Base-by-base conservation (phyloP, 192 early-diverging fungal species). In the Backusella circina region DNA sequence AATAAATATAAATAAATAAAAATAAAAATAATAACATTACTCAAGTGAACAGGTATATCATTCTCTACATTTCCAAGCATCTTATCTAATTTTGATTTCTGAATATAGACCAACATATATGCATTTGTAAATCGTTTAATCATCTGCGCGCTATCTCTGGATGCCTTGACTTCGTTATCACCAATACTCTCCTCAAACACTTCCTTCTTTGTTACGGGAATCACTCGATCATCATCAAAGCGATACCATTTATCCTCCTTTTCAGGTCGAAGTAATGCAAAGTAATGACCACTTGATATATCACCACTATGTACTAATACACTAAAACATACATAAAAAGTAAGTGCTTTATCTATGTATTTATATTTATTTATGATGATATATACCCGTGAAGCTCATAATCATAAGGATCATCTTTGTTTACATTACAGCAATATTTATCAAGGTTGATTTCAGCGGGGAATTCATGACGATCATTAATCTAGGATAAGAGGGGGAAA, bases 31-130 rank as follows among this genome's bases (percentile, higher is more conserved):
- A 8, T 57, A 57, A 7, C 39, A 41, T 84, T 79, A 78, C 86
- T 83, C 65, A 99, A 81, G 84, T 98, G 96, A 54, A 80, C 82
- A 13, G 97, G 97, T 66, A 96, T 92, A 5, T 82, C 77, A 18
- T 87, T 84, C 10, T 82, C 80, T 5, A 93, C 77, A 30, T 89
- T 86, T 10, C 82, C 83, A 66, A 98, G 83, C 9, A 98, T 87
- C 31, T 89, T 73, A 32, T 92, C 90, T 70, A 93, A 79, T 77
- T 93, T 86, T 10, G 83, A 75, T 77, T 96, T 90, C 71, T 95
- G 92, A 68, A 99, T 91, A 77, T 99, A 99, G 21, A 98, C 96
- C 80, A 99, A 86, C 97, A 99, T 98, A 86, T 99, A 99, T 4
- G 98, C 98, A 76, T 98, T 99, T 13, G 94, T 96, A 76, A 95